Percentiles rank a stretch among this genome's conserved stretches.
Evolutionary conservation across 306 rosid species (phyloP).

Genomic region (Malus sieversii): DNA sequence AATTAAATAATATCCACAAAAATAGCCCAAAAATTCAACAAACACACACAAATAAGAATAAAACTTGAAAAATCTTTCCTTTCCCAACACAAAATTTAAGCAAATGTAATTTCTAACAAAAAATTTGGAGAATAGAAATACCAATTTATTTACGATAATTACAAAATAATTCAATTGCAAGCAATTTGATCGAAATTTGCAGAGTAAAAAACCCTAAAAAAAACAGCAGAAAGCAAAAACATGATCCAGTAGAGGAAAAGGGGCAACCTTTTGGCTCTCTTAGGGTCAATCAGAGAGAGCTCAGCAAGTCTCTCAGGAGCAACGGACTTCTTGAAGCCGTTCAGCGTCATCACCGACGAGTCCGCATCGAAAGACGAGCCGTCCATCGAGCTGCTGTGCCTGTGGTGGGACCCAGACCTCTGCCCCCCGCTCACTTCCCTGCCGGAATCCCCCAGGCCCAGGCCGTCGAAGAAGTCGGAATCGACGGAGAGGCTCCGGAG

Average conservation of each 20-base stretch:
- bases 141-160: not conserved
- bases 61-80: not conserved
- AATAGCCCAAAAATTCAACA: not conserved
- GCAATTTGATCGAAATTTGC: not conserved
- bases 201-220: not conserved
- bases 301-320: conserved; percentile 89
- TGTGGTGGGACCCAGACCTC: conserved; percentile 42
- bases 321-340: conserved; percentile 66
- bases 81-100: not conserved
- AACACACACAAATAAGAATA: not conserved
- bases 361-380: conserved; percentile 71
- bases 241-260: not conserved
- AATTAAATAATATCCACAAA: not conserved
- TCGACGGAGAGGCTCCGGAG: conserved; percentile 79
- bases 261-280: conserved; percentile 74
- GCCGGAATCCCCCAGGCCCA: conserved; percentile 36
- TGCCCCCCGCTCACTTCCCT: conserved; percentile 26
- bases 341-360: conserved; percentile 22
- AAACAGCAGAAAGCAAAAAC: not conserved
- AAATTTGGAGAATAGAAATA: too few relatives aligned
- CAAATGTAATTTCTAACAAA: too few relatives aligned
- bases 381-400: conserved; percentile 85
- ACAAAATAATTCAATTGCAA: not conserved
- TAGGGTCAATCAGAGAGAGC: conserved; percentile 88
- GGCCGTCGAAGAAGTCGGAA: conserved; percentile 78